Evolutionary conservation across 2,329 filamentous ascomycete genomes (phyloP).

Genomic region (Tolypocladium nubicola): DNA sequence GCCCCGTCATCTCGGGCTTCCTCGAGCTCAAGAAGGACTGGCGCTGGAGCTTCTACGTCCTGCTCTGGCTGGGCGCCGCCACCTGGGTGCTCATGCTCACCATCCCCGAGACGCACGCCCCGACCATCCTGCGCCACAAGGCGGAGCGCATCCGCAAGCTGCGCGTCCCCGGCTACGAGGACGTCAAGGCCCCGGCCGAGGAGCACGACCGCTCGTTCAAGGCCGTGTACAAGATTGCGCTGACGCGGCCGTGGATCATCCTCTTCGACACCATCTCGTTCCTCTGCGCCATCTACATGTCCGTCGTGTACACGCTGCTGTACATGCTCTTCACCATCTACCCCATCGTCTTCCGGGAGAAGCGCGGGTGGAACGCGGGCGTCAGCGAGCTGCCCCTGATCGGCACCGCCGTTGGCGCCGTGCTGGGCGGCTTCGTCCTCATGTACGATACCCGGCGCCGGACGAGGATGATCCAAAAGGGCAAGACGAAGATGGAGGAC

Average conservation of each 20-base stretch:
- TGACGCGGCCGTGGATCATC: conserved; percentile 43
- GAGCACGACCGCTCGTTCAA: conserved; percentile 28
- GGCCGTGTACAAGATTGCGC: conserved; percentile 37
- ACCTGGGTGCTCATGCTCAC: conserved; percentile 38
- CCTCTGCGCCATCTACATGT: conserved; percentile 39
- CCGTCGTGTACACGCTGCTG: conserved; percentile 39
- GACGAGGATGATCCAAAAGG: conserved; percentile 24
- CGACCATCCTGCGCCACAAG: conserved; percentile 40
- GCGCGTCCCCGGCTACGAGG: conserved; percentile 39
- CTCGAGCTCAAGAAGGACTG: conserved; percentile 43
- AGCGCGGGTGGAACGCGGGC: conserved; percentile 41
- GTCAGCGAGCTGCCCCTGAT: conserved; percentile 40
- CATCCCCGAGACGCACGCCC: conserved; percentile 46
- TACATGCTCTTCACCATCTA: conserved; percentile 52
- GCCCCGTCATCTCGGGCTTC: conserved; percentile 45
- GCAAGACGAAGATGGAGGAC: conserved; percentile 17
- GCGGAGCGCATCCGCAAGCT: conserved; percentile 38
- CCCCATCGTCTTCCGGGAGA: conserved; percentile 41
- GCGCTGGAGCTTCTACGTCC: conserved; percentile 41
- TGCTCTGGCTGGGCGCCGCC: conserved; percentile 30
- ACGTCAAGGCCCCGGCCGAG: conserved; percentile 39
- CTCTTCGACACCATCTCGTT: conserved; percentile 43
- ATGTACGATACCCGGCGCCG: conserved; percentile 26
- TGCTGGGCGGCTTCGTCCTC: conserved; percentile 30
- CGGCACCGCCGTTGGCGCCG: conserved; percentile 37